These are phyloP conservation scores for Apiospora marii DNA, from an alignment of 2,329 filamentous ascomycete genomes.

Conservation along the genomic window DNA sequence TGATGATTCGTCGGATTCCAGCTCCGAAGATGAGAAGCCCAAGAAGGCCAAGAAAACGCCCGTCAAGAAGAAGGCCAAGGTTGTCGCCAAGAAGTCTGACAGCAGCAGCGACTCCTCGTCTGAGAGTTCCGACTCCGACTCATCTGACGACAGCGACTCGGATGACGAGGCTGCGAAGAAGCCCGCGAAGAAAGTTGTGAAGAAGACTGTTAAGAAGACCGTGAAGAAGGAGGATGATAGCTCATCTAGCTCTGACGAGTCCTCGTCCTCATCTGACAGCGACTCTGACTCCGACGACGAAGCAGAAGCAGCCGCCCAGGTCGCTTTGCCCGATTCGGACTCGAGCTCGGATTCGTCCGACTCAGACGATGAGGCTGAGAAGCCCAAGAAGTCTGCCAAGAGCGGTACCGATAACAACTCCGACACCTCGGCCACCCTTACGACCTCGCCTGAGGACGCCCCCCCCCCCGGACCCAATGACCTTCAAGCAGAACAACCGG, in stretches of 20 bases:
- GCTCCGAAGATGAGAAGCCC: conserved; percentile 48
- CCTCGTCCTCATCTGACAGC: conserved; percentile 40
- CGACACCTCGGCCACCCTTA: conserved; percentile 57
- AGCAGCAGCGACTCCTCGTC: conserved; percentile 47
- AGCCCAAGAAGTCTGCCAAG: conserved; percentile 32
- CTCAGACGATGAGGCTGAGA: conserved; percentile 45
- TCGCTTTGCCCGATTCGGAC: conserved; percentile 51
- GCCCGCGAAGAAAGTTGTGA: not conserved
- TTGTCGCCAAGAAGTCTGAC: conserved; percentile 38
- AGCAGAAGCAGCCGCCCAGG: conserved; percentile 46
- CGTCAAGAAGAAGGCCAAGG: conserved; percentile 29
- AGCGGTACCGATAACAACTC: conserved; percentile 34
- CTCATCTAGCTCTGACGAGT: conserved; percentile 47
- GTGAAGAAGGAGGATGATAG: conserved; percentile 21
- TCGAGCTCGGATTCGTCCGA: conserved; percentile 47
- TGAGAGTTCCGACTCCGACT: conserved; percentile 28
- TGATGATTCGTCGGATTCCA: conserved; percentile 40
- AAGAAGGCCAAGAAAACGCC: conserved; percentile 55
- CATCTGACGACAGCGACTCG: conserved; percentile 39
- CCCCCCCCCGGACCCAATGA: conserved; percentile 58
- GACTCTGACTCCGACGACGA: conserved; percentile 48
- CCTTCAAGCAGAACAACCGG: conserved; percentile 51
- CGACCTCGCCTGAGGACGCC: conserved; percentile 59
- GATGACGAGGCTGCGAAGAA: conserved; percentile 40
- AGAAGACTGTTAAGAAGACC: conserved; percentile 24